Percentiles rank a stretch among this genome's conserved stretches.
Evolutionary conservation across 305 asterid species (phyloP).

Genomic region (Fraxinus ornus): DNA sequence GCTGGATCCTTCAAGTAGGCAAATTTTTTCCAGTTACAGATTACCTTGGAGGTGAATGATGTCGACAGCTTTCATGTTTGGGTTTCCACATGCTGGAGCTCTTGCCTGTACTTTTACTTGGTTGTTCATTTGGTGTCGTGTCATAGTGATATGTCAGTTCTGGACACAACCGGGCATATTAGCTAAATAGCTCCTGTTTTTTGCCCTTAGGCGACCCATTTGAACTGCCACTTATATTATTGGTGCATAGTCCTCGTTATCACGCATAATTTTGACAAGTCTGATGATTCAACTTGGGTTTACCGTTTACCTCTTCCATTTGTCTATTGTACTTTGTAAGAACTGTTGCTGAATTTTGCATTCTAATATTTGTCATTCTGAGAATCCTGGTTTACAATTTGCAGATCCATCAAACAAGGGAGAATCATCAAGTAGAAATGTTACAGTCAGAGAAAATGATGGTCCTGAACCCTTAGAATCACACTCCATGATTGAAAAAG

Average conservation of each 20-base stretch:
- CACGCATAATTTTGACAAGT: neutral
- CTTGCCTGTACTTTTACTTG: neutral
- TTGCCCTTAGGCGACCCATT: neutral
- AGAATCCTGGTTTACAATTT: constrained; percentile 20
- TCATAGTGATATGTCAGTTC: neutral
- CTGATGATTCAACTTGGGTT: neutral
- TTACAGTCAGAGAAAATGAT: constrained; percentile 30
- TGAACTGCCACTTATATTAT: neutral
- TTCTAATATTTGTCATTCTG: constrained; percentile 17
- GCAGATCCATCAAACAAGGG: constrained; percentile 47
- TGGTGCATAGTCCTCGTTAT: neutral
- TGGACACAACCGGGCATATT: neutral
- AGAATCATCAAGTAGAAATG: constrained; percentile 33
- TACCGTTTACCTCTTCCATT: neutral
- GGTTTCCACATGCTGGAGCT: neutral
- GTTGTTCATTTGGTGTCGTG: neutral
- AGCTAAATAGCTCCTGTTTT: neutral
- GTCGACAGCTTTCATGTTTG: neutral
- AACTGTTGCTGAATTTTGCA: constrained; percentile 16
- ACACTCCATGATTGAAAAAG: constrained; percentile 25
- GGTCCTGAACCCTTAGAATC: constrained; percentile 32
- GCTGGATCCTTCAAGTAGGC: neutral
- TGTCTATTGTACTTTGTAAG: neutral
- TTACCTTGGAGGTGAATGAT: neutral
- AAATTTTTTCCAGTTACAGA: neutral